Base-by-base conservation (phyloP, 148 eudicot species). In the Spergularia bocconei region DNA sequence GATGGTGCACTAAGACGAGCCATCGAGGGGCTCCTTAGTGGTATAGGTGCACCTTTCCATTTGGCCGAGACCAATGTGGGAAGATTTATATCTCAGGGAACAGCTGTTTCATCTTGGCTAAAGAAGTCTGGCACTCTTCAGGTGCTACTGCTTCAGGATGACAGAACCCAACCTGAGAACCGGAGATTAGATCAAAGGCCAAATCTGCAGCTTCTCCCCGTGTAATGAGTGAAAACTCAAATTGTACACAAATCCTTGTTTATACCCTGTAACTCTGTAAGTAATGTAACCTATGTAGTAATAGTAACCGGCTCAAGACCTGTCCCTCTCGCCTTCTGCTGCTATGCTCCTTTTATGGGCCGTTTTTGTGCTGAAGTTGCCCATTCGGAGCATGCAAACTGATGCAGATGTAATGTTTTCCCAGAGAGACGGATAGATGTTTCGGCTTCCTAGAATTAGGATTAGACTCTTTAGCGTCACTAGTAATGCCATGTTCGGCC, bases 1-100 rank as follows among this genome's bases (percentile, higher is more conserved):
- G 97, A 94, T 51, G 89, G 96, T 48, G 79, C 96, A 0, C 84
- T 94, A 16, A 95, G 83, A 80, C 87, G 90, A 73, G 88, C 93
- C 14, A 69, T 92, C n/a, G 98, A 95, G 73, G 90, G 87, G 16
- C 91, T 92, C 56, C 91, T 95, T 1, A 66, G 55, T 44, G 86
- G 90, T 74, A 89, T 95, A 68, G 93, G 91, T 39, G 85, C 97
- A 0, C 98, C 98, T 3, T 95, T 95, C 70, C 77, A 76, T 80
- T 63, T 92, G 64, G 91, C 96, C 1, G 86, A 88, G 83, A 86
- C 83, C 75, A 95, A 95, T 70, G 78, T 95, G 2, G 98, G 98
- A 15, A 85, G 98, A 83, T 95, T 92, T 73, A 84, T 85, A 73
- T 89, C 98, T 11, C 88, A 86, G 4, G 98, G 98, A 51, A 73